Evolutionary conservation across 441 rosid species (phyloP).

Genomic region (Syzygium syzygioides): DNA sequence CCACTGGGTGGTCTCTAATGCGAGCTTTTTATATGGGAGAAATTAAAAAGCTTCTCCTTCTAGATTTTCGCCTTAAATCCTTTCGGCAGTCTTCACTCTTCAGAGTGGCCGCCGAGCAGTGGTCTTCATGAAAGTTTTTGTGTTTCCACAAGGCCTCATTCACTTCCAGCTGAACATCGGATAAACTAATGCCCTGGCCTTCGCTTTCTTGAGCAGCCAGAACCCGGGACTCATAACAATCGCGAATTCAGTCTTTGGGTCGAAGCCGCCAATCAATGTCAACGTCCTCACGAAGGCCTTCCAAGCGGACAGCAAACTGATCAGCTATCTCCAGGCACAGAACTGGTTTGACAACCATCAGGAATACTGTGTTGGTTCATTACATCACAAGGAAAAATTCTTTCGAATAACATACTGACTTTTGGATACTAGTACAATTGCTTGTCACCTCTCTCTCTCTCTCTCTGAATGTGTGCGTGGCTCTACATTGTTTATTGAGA

Average conservation of each 20-base stretch:
- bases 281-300: constrained; percentile 12
- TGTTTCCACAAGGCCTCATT: constrained; percentile 1
- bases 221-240: neutral
- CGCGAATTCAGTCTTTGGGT: constrained; percentile 11
- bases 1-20: no score
- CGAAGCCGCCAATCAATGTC: neutral
- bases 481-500: neutral
- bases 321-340: neutral
- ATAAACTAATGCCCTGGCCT: neutral
- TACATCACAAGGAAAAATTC: neutral
- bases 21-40: no score
- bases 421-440: neutral
- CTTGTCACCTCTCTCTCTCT: neutral
- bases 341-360: neutral
- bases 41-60: no score
- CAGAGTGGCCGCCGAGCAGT: no score
- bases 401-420: neutral
- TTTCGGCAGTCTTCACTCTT: neutral
- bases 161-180: constrained; percentile 9
- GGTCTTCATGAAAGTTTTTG: neutral
- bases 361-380: neutral
- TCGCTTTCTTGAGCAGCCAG: constrained; percentile 15
- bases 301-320: constrained; percentile 2
- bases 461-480: no score
- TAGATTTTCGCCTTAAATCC: no score